phyloP scores from a whole-genome alignment of 1,284 basidiomycete genomes.

The Irpex sp. region DNA sequence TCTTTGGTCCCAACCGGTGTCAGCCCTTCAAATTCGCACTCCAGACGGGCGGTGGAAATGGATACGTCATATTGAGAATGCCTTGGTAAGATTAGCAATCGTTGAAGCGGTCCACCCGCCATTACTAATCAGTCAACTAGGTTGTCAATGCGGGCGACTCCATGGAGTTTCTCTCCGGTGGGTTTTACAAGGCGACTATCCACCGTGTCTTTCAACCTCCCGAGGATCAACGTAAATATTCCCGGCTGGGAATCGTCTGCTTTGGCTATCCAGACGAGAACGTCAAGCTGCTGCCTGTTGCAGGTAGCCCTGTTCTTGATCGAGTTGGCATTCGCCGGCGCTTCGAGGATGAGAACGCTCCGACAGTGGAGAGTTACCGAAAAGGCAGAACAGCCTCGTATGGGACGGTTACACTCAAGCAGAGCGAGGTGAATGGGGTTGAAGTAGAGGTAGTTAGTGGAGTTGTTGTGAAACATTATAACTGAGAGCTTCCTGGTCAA shows the following conservation, averaged over 20 bases:
- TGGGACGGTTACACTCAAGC: constrained; percentile 28
- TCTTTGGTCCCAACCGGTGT: constrained; percentile 58
- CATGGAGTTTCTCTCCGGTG: constrained; percentile 40
- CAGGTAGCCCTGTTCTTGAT: constrained; percentile 28
- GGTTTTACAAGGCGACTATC: constrained; percentile 39
- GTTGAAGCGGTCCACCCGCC: background rate
- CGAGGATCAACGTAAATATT: constrained; percentile 39
- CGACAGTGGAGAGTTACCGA: constrained; percentile 35
- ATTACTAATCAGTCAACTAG: constrained; percentile 11
- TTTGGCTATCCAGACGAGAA: constrained; percentile 34
- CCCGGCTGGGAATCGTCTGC: constrained; percentile 41
- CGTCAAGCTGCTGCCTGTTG: constrained; percentile 25
- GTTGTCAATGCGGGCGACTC: constrained; percentile 43
- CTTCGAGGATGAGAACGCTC: constrained; percentile 30
- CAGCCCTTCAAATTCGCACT: constrained; percentile 52
- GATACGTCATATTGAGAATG: constrained; percentile 57
- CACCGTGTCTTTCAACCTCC: constrained; percentile 47
- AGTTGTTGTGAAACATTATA: constrained; percentile 42
- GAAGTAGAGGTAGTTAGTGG: constrained; percentile 43
- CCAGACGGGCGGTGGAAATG: constrained; percentile 55
- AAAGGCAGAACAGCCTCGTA: constrained; percentile 36
- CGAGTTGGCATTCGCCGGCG: constrained; percentile 29
- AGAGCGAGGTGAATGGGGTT: constrained; percentile 27
- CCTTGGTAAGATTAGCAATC: constrained; percentile 36
- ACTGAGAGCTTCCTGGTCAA: constrained; percentile 18